Percentiles rank a stretch among this genome's conserved stretches.
Conservation (phyloP, 495 filamentous ascomycete genomes). For the Xylaria scruposa region DNA sequence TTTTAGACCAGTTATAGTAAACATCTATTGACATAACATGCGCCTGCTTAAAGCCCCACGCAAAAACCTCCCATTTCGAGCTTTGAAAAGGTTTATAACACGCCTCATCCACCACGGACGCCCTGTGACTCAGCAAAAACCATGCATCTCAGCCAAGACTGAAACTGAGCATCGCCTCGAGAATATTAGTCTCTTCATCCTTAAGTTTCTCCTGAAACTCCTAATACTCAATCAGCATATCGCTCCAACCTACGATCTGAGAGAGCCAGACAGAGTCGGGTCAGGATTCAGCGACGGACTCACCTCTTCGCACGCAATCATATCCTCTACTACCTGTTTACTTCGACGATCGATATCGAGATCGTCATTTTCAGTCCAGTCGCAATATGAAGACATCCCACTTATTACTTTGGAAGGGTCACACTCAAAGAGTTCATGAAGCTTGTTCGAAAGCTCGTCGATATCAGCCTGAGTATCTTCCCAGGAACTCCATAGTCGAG, state of each 20-base stretch:
- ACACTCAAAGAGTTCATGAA: conserved; percentile 20
- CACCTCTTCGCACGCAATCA: conserved; percentile 38
- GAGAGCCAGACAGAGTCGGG: conserved; percentile 26
- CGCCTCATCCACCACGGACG: conserved; percentile 16
- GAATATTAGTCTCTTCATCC: conserved; percentile 35
- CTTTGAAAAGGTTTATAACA: conserved; percentile 14
- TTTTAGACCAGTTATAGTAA: background rate
- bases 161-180: conserved; percentile 30
- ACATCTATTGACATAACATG: background rate
- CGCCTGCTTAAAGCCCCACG: conserved; percentile 1
- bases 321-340: conserved; percentile 38
- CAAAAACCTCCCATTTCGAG: conserved; percentile 16
- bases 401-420: conserved; percentile 22
- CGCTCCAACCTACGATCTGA: conserved; percentile 31
- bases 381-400: conserved; percentile 33
- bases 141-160: conserved; percentile 14
- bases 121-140: conserved; percentile 9
- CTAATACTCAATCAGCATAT: conserved; percentile 41
- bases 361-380: conserved; percentile 23
- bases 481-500: conserved; percentile 34
- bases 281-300: conserved; percentile 23
- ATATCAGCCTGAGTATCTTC: conserved; percentile 29
- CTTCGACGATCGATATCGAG: conserved; percentile 31
- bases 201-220: conserved; percentile 39
- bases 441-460: conserved; percentile 24